Evolutionary conservation across 441 rosid genomes (phyloP).

Genomic region (Macaranga tanarius): DNA sequence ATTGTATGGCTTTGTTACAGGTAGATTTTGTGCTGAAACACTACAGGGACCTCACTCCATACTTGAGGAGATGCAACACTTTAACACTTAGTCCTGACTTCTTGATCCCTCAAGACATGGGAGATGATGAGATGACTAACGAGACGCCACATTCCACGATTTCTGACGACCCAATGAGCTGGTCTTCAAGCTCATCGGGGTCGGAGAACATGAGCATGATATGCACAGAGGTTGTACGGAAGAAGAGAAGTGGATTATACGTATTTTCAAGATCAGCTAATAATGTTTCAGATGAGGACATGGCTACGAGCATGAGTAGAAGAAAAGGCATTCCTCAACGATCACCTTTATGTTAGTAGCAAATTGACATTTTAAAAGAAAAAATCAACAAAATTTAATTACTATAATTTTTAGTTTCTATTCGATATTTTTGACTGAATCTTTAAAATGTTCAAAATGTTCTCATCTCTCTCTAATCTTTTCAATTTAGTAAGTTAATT

Average conservation of each 20-base stretch:
- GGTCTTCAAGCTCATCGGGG: slow-evolving; percentile 70
- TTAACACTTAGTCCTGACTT: slow-evolving; percentile 83
- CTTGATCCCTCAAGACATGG: slow-evolving; percentile 74
- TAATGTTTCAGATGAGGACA: slow-evolving; percentile 60
- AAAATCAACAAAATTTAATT: not conserved
- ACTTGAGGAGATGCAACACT: slow-evolving; percentile 58
- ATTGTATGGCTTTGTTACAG: slow-evolving; percentile 27
- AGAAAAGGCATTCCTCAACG: slow-evolving; percentile 93
- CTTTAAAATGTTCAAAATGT: slow-evolving; percentile 14
- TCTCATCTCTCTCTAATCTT: slow-evolving; percentile 16
- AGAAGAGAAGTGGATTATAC: slow-evolving; percentile 75
- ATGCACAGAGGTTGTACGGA: slow-evolving; percentile 58
- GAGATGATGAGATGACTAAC: slow-evolving; percentile 55
- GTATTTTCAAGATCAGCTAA: slow-evolving; percentile 56
- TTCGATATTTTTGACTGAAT: slow-evolving; percentile 34
- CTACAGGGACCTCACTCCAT: slow-evolving; percentile 63
- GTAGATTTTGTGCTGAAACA: slow-evolving; percentile 87
- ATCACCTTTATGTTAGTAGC: slow-evolving; percentile 72
- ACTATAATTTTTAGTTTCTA: not conserved
- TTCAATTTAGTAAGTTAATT: slow-evolving; percentile 34
- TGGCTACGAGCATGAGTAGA: slow-evolving; percentile 68
- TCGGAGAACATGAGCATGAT: slow-evolving; percentile 45
- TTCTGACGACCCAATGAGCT: slow-evolving; percentile 68
- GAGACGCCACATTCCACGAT: slow-evolving; percentile 65
- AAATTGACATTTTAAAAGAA: not conserved